Evolutionary conservation across 352 stramenopile genomes (phyloP).

Genomic region (Phytophthora cajani): DNA sequence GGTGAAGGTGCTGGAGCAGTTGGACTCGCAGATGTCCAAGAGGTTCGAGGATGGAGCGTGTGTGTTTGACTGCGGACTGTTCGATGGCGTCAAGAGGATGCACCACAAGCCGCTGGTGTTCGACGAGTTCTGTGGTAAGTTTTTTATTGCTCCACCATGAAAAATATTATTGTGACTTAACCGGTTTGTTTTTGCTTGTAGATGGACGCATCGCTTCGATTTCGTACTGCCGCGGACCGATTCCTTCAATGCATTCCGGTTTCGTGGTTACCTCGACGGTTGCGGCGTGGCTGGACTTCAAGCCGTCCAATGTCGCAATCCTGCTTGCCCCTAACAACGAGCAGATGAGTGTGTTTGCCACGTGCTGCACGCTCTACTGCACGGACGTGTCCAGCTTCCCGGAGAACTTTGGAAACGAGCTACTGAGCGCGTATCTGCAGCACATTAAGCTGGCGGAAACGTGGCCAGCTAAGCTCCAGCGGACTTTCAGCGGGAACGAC

Average conservation of each 20-base stretch:
- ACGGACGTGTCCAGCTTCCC: conserved; percentile 71
- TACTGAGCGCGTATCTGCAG: conserved; percentile 80
- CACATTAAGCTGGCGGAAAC: conserved; percentile 81
- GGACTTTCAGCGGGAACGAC: conserved; percentile 77
- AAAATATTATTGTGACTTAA: too few relatives aligned
- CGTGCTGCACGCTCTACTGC: conserved; percentile 84
- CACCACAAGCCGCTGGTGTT: conserved; percentile 85
- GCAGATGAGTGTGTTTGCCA: conserved; percentile 90
- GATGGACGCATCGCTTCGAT: conserved; percentile 86
- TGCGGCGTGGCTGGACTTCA: conserved; percentile 82
- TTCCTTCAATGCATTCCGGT: conserved; percentile 87
- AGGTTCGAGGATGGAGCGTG: conserved; percentile 84
- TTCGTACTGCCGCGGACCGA: conserved; percentile 66
- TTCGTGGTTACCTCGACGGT: conserved; percentile 87
- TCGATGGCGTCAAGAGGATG: conserved; percentile 83
- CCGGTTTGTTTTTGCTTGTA: conserved; percentile 20
- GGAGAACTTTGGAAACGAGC: conserved; percentile 71
- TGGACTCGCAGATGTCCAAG: conserved; percentile 71
- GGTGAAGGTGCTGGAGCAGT: conserved; percentile 73
- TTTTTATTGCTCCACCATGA: neutral
- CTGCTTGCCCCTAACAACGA: conserved; percentile 86
- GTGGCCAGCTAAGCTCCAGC: conserved; percentile 75
- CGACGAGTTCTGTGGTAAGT: conserved; percentile 87
- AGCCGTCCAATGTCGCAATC: conserved; percentile 77
- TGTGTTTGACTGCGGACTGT: conserved; percentile 87